These are phyloP conservation scores for Chloropicon primus DNA, from an alignment of 139 green algal genomes.

Conservation along the genomic window DNA sequence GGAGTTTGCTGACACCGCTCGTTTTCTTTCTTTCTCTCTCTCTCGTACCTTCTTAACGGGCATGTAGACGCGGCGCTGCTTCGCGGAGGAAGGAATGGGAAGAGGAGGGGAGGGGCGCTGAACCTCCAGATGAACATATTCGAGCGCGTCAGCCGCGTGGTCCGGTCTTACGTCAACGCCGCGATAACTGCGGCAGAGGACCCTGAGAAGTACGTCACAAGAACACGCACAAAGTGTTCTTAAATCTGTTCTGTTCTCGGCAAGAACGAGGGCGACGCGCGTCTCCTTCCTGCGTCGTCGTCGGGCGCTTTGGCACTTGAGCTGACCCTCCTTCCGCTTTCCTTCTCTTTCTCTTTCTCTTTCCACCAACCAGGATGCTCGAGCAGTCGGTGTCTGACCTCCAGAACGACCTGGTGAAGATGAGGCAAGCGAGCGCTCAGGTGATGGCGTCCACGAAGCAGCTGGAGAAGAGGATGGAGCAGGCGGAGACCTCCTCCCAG, in stretches of 20 bases:
- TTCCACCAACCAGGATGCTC: conserved; percentile 52
- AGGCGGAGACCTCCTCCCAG: conserved; percentile 56
- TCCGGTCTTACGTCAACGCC: conserved; percentile 81
- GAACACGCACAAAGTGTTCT: too few relatives aligned
- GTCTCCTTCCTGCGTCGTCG: too few relatives aligned
- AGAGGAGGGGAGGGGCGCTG: conserved; percentile 11
- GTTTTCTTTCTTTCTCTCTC: neutral
- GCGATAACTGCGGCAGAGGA: conserved; percentile 72
- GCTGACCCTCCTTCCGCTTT: neutral
- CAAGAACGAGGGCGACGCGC: too few relatives aligned
- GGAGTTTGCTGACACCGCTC: too few relatives aligned
- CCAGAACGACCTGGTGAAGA: conserved; percentile 92
- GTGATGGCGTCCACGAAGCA: conserved; percentile 94
- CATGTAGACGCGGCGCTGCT: neutral
- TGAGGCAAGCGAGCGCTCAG: conserved; percentile 91
- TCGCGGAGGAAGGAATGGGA: neutral
- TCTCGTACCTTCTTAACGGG: too few relatives aligned
- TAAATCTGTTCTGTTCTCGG: too few relatives aligned
- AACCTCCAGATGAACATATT: conserved; percentile 81
- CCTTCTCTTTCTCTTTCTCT: neutral
- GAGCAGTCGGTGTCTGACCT: conserved; percentile 95
- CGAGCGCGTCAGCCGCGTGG: conserved; percentile 52
- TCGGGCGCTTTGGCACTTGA: too few relatives aligned
- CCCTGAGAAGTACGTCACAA: conserved; percentile 67
- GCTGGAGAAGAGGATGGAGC: conserved; percentile 87